These are phyloP conservation scores for Lyophyllum shimeji DNA, from an alignment of 768 basidiomycete species.

Conservation along the genomic window DNA sequence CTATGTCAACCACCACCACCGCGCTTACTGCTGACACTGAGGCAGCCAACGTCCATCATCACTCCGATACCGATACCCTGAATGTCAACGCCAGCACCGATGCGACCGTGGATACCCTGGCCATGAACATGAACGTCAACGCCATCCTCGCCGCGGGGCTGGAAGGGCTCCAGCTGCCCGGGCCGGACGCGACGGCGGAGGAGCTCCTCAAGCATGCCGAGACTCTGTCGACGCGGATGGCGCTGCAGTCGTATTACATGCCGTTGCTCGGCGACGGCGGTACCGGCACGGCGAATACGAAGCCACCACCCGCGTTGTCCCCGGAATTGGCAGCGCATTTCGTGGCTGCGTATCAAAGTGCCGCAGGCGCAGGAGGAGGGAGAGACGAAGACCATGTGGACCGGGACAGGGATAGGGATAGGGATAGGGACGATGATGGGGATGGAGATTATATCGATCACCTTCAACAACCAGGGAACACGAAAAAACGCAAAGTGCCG, in stretches of 20 bases:
- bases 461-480: constrained; percentile 75
- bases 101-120: not conserved
- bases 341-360: no score
- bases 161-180: constrained; percentile 18
- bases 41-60: no score
- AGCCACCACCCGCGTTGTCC: not conserved
- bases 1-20: no score
- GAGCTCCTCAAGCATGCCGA: constrained; percentile 60
- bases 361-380: constrained; percentile 11
- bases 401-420: constrained; percentile 17
- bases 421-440: constrained; percentile 51
- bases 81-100: no score
- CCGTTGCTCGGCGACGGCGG: constrained; percentile 48
- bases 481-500: constrained; percentile 88
- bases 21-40: no score
- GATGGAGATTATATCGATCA: constrained; percentile 70
- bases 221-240: constrained; percentile 56
- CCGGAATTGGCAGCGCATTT: no score
- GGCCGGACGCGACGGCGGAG: constrained; percentile 50
- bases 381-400: constrained; percentile 8
- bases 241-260: constrained; percentile 62
- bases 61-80: no score
- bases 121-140: not conserved
- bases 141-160: no score
- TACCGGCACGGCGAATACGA: not conserved